A percentile compares a stretch with the other conserved stretches of the same genome.
These are phyloP conservation scores for Collybia nuda DNA, from an alignment of 768 basidiomycete species.

Conservation along the genomic window DNA sequence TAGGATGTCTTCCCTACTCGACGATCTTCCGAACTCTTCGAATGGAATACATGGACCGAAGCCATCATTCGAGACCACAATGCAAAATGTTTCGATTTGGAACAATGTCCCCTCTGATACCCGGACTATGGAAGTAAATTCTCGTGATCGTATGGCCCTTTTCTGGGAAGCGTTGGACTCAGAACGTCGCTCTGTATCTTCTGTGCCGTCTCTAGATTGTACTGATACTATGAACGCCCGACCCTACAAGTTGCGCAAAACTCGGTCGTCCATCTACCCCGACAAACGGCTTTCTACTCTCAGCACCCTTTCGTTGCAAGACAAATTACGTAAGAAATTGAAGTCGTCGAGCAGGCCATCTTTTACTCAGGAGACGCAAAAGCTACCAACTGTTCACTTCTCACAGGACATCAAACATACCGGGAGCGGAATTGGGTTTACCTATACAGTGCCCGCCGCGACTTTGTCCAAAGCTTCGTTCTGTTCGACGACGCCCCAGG, in stretches of 20 bases:
- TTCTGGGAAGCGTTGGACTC: conserved; percentile 50
- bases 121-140: conserved; percentile 13
- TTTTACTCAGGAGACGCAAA: conserved; percentile 17
- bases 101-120: conserved; percentile 13
- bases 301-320: conserved; percentile 31
- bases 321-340: conserved; percentile 36
- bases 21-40: conserved; percentile 6
- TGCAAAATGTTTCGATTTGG: conserved; percentile 10
- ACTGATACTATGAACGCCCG: conserved; percentile 19
- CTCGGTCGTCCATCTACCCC: conserved; percentile 31
- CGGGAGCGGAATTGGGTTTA: conserved; percentile 55
- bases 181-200: conserved; percentile 25
- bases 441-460: conserved; percentile 32
- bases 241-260: conserved; percentile 37
- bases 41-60: background rate
- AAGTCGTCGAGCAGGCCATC: conserved; percentile 33
- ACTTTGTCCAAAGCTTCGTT: conserved; percentile 21
- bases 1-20: conserved; percentile 12
- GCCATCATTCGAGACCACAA: conserved; percentile 8
- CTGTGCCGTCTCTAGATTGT: conserved; percentile 17
- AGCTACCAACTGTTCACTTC: conserved; percentile 25
- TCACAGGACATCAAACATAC: conserved; percentile 47
- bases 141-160: conserved; percentile 25
- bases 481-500: conserved; percentile 13
- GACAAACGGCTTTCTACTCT: conserved; percentile 26